phyloP scores from a whole-genome alignment of 129 eudicot species.

The Rutidosis leptorrhynchoides region DNA sequence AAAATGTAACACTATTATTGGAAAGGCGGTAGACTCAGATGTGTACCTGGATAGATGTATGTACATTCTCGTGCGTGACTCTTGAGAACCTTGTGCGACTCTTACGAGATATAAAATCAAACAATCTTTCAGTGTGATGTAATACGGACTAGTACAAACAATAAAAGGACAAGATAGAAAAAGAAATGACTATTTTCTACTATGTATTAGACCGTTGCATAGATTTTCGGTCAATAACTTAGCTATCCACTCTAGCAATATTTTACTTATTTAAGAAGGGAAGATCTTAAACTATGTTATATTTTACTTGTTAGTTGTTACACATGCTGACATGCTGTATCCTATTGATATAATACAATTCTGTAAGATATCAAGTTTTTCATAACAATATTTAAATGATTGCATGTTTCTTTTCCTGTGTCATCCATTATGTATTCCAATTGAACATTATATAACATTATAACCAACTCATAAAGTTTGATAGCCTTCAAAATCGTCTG shows the following conservation, averaged over 20 bases:
- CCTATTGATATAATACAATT: background rate
- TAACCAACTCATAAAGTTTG: conserved; percentile 40
- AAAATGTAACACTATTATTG: conserved; percentile 25
- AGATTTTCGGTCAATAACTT: background rate
- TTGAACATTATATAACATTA: conserved; percentile 29
- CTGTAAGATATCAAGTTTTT: background rate
- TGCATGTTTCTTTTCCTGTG: conserved; percentile 43
- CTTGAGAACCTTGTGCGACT: background rate
- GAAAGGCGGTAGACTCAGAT: conserved; percentile 4
- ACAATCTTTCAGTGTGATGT: too few species aligned
- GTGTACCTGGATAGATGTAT: background rate
- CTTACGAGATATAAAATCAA: background rate
- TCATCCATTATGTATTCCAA: conserved; percentile 55
- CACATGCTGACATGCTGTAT: background rate
- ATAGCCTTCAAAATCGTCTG: conserved; percentile 1
- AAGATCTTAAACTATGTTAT: background rate
- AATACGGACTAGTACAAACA: too few species aligned
- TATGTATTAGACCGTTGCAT: too few species aligned
- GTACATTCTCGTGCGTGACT: background rate
- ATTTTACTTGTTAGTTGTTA: too few species aligned
- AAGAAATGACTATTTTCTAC: too few species aligned
- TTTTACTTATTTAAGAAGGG: background rate
- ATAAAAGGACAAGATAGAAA: too few species aligned
- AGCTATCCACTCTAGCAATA: too few species aligned
- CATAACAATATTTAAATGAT: conserved; percentile 1